Conservation (phyloP, 768 basidiomycete species). For the Xerocomellus chrysenteron region DNA sequence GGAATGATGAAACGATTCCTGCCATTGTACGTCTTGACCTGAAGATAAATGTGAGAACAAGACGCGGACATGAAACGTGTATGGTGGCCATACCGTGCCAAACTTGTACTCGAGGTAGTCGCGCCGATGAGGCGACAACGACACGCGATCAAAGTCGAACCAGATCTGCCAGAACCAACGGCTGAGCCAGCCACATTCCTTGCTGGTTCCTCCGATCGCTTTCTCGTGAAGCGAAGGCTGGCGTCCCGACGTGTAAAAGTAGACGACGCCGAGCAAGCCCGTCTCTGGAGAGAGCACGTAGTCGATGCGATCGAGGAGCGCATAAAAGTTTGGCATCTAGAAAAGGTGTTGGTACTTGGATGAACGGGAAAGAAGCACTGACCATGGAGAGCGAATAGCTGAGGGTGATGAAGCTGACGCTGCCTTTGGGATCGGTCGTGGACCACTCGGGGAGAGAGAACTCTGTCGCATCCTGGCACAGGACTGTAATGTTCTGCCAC, state of each 20-base stretch:
- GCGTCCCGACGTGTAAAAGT: slow-evolving; percentile 67
- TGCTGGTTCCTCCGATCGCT: slow-evolving; percentile 62
- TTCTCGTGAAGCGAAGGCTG: slow-evolving; percentile 55
- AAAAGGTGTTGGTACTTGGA: neutral
- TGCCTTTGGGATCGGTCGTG: slow-evolving; percentile 50
- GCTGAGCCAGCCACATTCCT: slow-evolving; percentile 62
- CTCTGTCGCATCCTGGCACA: slow-evolving; percentile 70
- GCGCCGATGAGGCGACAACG: slow-evolving; percentile 54
- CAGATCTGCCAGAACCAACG: slow-evolving; percentile 81
- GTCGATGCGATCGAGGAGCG: slow-evolving; percentile 66
- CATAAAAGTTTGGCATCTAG: slow-evolving; percentile 63
- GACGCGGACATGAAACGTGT: neutral
- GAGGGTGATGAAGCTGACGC: slow-evolving; percentile 52
- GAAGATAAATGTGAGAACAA: neutral
- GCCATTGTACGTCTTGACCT: slow-evolving; percentile 69
- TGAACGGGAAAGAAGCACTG: neutral
- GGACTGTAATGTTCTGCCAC: slow-evolving; percentile 70
- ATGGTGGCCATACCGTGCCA: slow-evolving; percentile 51
- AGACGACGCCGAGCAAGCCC: slow-evolving; percentile 65
- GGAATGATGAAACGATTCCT: slow-evolving; percentile 71
- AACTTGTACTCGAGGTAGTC: slow-evolving; percentile 79
- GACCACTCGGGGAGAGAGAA: slow-evolving; percentile 65
- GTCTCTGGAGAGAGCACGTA: slow-evolving; percentile 57
- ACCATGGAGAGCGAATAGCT: slow-evolving; percentile 62
- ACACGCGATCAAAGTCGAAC: slow-evolving; percentile 59